phyloP scores from a whole-genome alignment of 2,329 filamentous ascomycete species.

The Teratosphaeriaceae sp. region DNA sequence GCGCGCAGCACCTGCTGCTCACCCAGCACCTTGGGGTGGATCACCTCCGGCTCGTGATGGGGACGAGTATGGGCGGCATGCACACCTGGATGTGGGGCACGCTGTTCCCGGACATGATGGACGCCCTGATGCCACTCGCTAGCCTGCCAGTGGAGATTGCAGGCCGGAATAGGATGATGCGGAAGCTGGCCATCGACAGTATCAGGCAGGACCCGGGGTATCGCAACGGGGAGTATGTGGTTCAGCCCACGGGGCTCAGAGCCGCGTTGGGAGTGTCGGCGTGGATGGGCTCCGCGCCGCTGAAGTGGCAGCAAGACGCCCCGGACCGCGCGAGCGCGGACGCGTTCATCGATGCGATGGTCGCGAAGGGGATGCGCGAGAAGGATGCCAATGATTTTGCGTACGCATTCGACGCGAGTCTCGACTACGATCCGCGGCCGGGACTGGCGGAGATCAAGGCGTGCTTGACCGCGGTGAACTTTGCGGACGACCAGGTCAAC shows the following conservation, averaged over 20 bases:
- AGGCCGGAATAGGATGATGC: conserved; percentile 3
- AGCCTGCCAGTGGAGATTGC: conserved; percentile 4
- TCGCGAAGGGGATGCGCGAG: background rate
- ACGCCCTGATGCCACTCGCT: conserved; percentile 52
- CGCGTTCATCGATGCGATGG: background rate
- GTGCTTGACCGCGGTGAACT: conserved; percentile 4
- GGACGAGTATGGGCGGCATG: conserved; percentile 62
- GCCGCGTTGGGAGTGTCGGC: conserved; percentile 2
- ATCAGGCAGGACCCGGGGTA: conserved; percentile 3
- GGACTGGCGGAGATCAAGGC: conserved; percentile 2
- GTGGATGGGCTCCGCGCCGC: conserved; percentile 4
- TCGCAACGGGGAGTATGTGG: conserved; percentile 1
- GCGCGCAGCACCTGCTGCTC: conserved; percentile 55
- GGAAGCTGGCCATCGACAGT: conserved; percentile 5
- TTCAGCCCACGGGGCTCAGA: background rate
- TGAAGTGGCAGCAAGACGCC: conserved; percentile 3
- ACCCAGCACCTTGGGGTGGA: conserved; percentile 53
- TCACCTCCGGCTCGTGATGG: conserved; percentile 54
- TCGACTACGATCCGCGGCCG: conserved; percentile 6
- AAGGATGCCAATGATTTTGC: conserved; percentile 7
- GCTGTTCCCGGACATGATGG: conserved; percentile 47
- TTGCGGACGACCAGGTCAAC: conserved; percentile 6
- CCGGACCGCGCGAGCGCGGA: conserved; percentile 5
- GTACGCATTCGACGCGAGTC: conserved; percentile 7
- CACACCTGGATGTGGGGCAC: conserved; percentile 39